Evolutionary conservation across 306 rosid species (phyloP).

Genomic region (Senna tora): DNA sequence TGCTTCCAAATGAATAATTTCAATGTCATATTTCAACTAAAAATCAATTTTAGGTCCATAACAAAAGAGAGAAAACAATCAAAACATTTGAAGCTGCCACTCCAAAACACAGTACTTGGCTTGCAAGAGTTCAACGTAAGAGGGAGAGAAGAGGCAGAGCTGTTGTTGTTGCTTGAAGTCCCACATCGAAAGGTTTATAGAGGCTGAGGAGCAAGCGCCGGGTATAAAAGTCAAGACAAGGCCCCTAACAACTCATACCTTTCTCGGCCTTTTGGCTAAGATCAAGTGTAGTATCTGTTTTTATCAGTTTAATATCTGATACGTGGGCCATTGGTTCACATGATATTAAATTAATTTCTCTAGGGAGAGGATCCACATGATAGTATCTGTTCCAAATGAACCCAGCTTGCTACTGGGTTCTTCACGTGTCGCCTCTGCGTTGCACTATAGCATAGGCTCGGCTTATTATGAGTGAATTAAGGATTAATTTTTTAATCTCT

Average conservation of each 20-base stretch:
- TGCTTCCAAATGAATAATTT: too few species aligned
- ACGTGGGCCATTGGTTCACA: background rate
- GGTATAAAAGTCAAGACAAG: background rate
- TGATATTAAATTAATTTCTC: background rate
- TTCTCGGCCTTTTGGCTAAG: background rate
- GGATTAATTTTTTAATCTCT: too few species aligned
- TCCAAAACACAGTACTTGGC: too few species aligned
- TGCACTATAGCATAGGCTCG: background rate
- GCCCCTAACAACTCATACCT: background rate
- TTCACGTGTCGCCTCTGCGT: background rate
- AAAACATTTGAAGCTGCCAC: too few species aligned
- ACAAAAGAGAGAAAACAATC: background rate
- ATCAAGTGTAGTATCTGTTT: background rate
- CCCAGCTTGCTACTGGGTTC: too few species aligned
- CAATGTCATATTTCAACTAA: background rate
- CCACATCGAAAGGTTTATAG: background rate
- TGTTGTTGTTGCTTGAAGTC: background rate
- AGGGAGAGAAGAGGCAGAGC: too few species aligned
- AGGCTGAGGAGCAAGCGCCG: background rate
- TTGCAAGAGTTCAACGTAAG: background rate
- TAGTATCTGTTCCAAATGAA: too few species aligned
- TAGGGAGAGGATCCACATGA: too few species aligned
- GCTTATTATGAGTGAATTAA: too few species aligned
- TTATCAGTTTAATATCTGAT: background rate
- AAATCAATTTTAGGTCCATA: background rate